These are phyloP conservation scores for Saksenaea vasiformis DNA, from an alignment of 371 early-diverging fungal genomes.

Conservation along the genomic window DNA sequence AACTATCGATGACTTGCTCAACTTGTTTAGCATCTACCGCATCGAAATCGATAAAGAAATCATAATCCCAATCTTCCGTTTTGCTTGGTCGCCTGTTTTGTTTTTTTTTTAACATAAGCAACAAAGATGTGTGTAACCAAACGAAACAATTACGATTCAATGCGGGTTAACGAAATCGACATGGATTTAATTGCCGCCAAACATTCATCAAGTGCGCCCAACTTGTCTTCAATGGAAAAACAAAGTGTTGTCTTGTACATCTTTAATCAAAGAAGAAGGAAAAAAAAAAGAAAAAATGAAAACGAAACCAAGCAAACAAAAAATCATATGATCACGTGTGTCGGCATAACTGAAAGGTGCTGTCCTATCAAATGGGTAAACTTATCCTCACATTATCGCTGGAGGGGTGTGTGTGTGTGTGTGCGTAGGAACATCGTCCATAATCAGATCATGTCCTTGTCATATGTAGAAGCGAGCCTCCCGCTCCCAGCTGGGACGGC, in stretches of 20 bases:
- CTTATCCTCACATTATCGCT: too few species aligned
- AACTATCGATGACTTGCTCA: slow-evolving; percentile 53
- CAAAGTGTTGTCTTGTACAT: slow-evolving; percentile 61
- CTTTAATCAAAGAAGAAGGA: slow-evolving; percentile 5
- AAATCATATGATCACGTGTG: too few species aligned
- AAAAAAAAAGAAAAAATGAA: slow-evolving; percentile 9
- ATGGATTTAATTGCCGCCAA: slow-evolving; percentile 73
- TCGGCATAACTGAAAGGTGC: too few species aligned
- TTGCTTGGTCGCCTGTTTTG: slow-evolving; percentile 73
- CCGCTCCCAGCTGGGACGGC: too few species aligned
- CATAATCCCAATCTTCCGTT: slow-evolving; percentile 81
- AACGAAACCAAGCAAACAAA: too few species aligned
- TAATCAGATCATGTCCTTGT: too few species aligned
- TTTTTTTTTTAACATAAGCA: not conserved
- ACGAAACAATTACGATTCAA: slow-evolving; percentile 74
- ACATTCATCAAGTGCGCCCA: slow-evolving; percentile 87
- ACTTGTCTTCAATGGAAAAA: slow-evolving; percentile 83
- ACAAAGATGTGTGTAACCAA: slow-evolving; percentile 7
- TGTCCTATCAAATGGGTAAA: too few species aligned
- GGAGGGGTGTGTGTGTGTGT: too few species aligned
- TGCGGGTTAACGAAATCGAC: slow-evolving; percentile 85
- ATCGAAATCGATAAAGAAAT: slow-evolving; percentile 91
- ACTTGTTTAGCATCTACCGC: slow-evolving; percentile 61
- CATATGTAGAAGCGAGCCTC: too few species aligned
- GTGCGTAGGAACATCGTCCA: too few species aligned